These are phyloP conservation scores for Tetraselmis striata DNA, from an alignment of 139 green algal genomes.

Conservation along the genomic window DNA sequence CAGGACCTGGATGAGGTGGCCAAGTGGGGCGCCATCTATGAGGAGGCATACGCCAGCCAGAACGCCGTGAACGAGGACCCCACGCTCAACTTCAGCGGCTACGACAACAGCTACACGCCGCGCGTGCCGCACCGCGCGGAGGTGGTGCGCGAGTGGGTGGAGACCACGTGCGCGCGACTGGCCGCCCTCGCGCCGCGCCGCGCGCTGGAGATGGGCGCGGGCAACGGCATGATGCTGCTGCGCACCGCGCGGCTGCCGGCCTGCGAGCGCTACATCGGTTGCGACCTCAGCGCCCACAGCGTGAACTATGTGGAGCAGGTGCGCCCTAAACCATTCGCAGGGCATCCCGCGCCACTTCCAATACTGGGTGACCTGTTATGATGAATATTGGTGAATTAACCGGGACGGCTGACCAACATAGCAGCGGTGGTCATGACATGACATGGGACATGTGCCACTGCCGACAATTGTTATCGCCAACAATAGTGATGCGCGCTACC, in stretches of 20 bases:
- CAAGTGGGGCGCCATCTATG: conserved; percentile 15
- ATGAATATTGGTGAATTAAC: too few species aligned
- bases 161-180: conserved; percentile 12
- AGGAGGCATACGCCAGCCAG: conserved; percentile 13
- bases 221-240: conserved; percentile 24
- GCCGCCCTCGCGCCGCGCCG: conserved; percentile 4
- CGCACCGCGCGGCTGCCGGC: background rate
- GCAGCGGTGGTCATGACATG: too few species aligned
- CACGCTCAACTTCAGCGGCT: conserved; percentile 22
- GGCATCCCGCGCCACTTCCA: too few species aligned
- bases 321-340: too few species aligned
- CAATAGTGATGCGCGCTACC: too few species aligned
- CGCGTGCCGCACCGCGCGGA: conserved; percentile 6
- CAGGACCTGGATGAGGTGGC: conserved; percentile 11
- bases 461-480: too few species aligned
- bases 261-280: conserved; percentile 7
- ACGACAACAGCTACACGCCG: conserved; percentile 20
- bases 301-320: conserved; percentile 1
- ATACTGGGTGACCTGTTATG: too few species aligned
- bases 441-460: too few species aligned
- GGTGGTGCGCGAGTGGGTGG: conserved; percentile 18
- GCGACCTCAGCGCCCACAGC: background rate
- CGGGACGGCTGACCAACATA: too few species aligned
- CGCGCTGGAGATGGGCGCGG: conserved; percentile 10
- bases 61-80: conserved; percentile 20